These are phyloP conservation scores for Otatea glauca DNA, from an alignment of 176 grass and related monocot species.

Conservation along the genomic window DNA sequence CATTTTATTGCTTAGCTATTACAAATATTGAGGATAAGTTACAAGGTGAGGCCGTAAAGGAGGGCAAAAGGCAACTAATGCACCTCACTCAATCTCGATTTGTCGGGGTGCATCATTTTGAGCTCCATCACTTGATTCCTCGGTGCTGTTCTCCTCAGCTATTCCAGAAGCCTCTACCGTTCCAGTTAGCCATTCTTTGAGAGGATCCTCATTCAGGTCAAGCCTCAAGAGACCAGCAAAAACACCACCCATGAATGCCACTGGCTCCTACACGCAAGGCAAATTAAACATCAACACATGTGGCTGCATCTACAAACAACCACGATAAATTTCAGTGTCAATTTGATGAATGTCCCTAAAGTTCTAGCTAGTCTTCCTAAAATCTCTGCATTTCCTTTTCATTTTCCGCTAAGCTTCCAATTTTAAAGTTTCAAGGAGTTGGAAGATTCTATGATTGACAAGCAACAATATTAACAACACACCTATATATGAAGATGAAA, in stretches of 20 bases:
- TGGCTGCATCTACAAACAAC: background rate
- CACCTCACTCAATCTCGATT: conserved; percentile 91
- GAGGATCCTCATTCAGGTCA: conserved; percentile 93
- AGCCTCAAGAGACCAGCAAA: conserved; percentile 94
- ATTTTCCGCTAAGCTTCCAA: background rate
- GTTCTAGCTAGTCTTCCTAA: background rate
- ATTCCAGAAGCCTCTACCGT: conserved; percentile 87
- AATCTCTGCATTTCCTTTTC: background rate
- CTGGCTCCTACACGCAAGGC: conserved; percentile 72
- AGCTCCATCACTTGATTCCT: conserved; percentile 51
- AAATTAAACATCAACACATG: conserved; percentile 9
- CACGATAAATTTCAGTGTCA: background rate
- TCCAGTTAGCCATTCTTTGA: conserved; percentile 83
- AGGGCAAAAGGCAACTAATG: conserved; percentile 22
- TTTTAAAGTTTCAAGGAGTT: background rate
- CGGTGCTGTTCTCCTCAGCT: conserved; percentile 41
- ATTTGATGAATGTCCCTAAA: background rate
- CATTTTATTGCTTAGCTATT: conserved; percentile 16
- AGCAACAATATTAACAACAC: background rate
- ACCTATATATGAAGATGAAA: background rate
- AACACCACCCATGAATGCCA: conserved; percentile 89
- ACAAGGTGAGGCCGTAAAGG: conserved; percentile 28
- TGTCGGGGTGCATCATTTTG: conserved; percentile 73
- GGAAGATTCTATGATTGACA: background rate
- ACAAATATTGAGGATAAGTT: conserved; percentile 33